Conservation (phyloP, 164 flowering plant genomes). For the Aristolochia californica region DNA sequence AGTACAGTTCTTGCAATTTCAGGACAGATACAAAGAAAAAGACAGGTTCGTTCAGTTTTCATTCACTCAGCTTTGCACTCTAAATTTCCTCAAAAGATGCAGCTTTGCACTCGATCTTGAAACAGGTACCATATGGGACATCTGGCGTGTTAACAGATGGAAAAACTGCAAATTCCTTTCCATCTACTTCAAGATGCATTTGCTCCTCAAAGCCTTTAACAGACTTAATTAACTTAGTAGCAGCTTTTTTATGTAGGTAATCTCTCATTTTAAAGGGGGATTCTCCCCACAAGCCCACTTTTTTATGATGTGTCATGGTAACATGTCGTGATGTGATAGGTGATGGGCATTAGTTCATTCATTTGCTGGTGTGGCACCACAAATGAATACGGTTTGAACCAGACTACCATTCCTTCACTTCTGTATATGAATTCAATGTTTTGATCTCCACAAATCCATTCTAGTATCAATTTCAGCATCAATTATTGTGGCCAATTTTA, state of each 20-base stretch:
- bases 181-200: slow-evolving; percentile 46
- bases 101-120: slow-evolving; percentile 46
- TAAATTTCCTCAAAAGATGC: slow-evolving; percentile 14
- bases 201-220: slow-evolving; percentile 69
- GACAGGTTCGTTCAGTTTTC: slow-evolving; percentile 43
- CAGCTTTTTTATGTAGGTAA: slow-evolving; percentile 55
- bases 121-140: slow-evolving; percentile 67
- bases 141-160: slow-evolving; percentile 60
- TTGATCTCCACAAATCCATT: too few relatives aligned
- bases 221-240: slow-evolving; percentile 64
- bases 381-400: too few relatives aligned
- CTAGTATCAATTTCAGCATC: too few relatives aligned
- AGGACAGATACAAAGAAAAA: slow-evolving; percentile 15
- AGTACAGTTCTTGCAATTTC: slow-evolving; percentile 14
- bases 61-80: slow-evolving; percentile 66
- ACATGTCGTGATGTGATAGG: too few relatives aligned
- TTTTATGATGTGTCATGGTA: too few relatives aligned
- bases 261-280: slow-evolving; percentile 35
- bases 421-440: too few relatives aligned
- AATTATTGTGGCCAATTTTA: too few relatives aligned
- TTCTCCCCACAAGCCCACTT: slow-evolving; percentile 33
- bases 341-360: too few relatives aligned
- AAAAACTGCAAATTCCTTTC: slow-evolving; percentile 41
- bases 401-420: too few relatives aligned
- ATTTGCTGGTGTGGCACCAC: too few relatives aligned